These are phyloP conservation scores for Balakata baccata DNA, from an alignment of 345 rosid species.

Conservation along the genomic window DNA sequence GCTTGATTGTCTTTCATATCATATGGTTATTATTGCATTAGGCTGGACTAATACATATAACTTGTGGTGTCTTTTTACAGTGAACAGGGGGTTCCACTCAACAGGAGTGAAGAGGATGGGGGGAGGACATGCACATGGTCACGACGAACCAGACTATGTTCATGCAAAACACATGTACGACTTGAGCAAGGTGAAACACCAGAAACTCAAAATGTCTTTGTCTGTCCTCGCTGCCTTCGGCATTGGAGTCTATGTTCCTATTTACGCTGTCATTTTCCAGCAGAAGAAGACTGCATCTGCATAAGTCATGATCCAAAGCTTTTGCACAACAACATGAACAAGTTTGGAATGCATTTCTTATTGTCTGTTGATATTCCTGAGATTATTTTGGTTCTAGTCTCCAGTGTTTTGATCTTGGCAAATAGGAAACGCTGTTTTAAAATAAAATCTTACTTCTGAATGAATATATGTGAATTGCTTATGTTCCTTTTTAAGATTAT, in stretches of 20 bases:
- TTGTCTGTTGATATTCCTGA: conserved; percentile 6
- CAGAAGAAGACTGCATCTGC: conserved; percentile 84
- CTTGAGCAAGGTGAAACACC: conserved; percentile 86
- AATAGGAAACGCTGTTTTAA: conserved; percentile 1
- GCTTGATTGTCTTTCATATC: background rate
- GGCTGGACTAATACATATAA: background rate
- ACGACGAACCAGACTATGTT: conserved; percentile 71
- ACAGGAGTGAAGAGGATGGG: conserved; percentile 81
- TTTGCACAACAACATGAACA: conserved; percentile 28
- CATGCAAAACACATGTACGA: conserved; percentile 99
- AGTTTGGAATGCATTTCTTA: conserved; percentile 9
- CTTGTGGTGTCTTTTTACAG: conserved; percentile 9
- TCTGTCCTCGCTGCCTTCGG: conserved; percentile 83
- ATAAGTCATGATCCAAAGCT: conserved; percentile 22
- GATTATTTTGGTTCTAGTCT: background rate
- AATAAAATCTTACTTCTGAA: conserved; percentile 10
- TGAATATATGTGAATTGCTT: background rate
- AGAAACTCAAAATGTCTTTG: conserved; percentile 74
- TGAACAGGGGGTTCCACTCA: conserved; percentile 41
- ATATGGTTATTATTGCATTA: background rate
- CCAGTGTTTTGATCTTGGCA: conserved; percentile 8
- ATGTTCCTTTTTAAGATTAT: background rate
- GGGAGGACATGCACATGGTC: conserved; percentile 62
- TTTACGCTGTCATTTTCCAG: conserved; percentile 91
- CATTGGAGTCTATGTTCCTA: conserved; percentile 79